Evolutionary conservation across 306 rosid species (phyloP), one percentile per base, ranked within the genome.

Genomic region (Carpinus fangiana): DNA sequence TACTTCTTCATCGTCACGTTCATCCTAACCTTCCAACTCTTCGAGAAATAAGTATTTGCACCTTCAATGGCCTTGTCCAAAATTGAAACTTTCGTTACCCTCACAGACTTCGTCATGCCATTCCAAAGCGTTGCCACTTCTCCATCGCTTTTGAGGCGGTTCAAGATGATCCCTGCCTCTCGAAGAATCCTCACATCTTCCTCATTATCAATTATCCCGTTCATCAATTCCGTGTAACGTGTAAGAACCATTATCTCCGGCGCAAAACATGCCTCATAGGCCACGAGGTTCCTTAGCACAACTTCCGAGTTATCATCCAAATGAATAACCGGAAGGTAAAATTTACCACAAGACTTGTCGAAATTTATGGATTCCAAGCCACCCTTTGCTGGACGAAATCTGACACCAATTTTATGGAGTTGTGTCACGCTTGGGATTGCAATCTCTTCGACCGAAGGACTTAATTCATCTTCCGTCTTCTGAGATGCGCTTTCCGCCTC

Each of bases 121-220:
- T 77, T 67, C 80, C 74, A 68, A 8, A 67, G 38, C 53, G 12
- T 7, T 1, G 80, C 74, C 8, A 54, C 74, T 51, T 77, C 74
- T 16, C 43, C 16, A 18, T 77, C 67, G 65, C 36, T 59, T 23
- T 67, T 76, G 13, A 66, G 34, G 16, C 54, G 71, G 60, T 47
- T 75, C 64, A 26, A 0, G 17, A 60, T 8, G 28, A 75, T 60
- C 47, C 70, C 46, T 4, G 26, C 47, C 46, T 75, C 71, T 47
- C 59, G 18, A 23, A 75, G 50, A 46, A 75, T 45, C 28, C 57
- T 75, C 71, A 60, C 78, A 5, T 75, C 78, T 31, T 74, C 78
- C 51, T 46, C 57, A 7, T 57, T 23, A 20, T 75, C 78, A 17
- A 75, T 75, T 2, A 75, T 46, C 17, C 78, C 78, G 7, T 75